Conservation (phyloP, 139 green algal species). For the Coccomyxa sp. region DNA sequence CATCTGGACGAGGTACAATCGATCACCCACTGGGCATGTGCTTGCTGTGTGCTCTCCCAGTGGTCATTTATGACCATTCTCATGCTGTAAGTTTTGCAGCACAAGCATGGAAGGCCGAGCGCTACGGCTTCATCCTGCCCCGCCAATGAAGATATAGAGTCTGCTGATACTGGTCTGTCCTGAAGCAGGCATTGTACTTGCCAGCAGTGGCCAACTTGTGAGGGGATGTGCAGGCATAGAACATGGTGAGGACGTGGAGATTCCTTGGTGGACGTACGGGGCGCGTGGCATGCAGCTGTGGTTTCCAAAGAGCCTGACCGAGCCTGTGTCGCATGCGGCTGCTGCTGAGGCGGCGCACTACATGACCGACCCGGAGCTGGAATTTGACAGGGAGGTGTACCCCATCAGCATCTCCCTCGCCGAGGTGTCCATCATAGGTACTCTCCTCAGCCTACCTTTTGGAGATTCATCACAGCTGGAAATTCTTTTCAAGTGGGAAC, state of each 20-base stretch:
- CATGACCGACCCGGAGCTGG: constrained; percentile 83
- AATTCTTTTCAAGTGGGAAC: background rate
- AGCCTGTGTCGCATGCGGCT: constrained; percentile 17
- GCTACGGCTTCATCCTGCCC: too few species aligned
- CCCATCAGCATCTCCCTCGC: constrained; percentile 84
- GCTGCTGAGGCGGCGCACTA: background rate
- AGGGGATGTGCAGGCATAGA: background rate
- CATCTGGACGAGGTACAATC: too few species aligned
- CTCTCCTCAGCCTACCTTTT: background rate
- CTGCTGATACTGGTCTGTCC: too few species aligned
- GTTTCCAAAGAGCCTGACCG: constrained; percentile 69
- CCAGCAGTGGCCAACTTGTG: too few species aligned
- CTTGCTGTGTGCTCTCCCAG: too few species aligned
- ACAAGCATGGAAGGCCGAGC: too few species aligned
- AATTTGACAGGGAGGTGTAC: constrained; percentile 95
- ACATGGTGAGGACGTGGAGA: constrained; percentile 49
- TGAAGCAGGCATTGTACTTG: too few species aligned
- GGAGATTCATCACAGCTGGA: background rate
- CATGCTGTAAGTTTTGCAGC: too few species aligned
- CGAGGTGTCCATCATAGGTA: constrained; percentile 81
- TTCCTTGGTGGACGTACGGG: constrained; percentile 96
- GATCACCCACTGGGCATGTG: too few species aligned
- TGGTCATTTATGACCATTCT: too few species aligned
- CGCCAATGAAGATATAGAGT: too few species aligned
- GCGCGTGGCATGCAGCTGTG: constrained; percentile 89